phyloP scores from a whole-genome alignment of 2,329 filamentous ascomycete species.

The Dichotomopilus funicola region DNA sequence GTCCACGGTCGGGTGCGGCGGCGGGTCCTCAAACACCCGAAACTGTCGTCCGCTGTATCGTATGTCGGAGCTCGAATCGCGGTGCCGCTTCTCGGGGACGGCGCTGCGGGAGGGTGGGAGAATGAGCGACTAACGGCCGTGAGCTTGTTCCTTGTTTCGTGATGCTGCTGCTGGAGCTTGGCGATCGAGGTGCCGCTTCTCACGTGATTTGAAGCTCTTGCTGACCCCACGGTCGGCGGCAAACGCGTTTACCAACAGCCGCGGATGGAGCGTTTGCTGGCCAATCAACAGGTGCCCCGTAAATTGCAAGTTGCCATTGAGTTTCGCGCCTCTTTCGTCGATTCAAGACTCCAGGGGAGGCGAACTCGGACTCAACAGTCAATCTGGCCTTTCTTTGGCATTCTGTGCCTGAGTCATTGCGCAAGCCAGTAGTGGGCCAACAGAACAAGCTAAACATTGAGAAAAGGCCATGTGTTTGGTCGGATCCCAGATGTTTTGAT shows the following conservation, averaged over 20 bases:
- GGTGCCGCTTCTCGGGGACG: not conserved
- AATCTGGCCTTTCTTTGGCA: conserved; percentile 28
- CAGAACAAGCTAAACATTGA: not conserved
- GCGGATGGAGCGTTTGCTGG: not conserved
- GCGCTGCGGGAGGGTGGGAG: conserved; percentile 1
- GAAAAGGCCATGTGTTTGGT: conserved; percentile 8
- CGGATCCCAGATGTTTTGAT: not conserved
- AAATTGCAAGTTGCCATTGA: conserved; percentile 13
- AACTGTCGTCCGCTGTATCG: not conserved
- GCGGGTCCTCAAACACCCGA: not conserved
- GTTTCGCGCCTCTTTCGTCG: not conserved
- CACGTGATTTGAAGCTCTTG: conserved; percentile 15
- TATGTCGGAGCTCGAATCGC: not conserved
- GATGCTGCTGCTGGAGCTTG: conserved; percentile 14
- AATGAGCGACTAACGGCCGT: conserved; percentile 19
- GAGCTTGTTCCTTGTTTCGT: not conserved
- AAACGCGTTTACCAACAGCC: not conserved
- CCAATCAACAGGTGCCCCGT: conserved; percentile 23
- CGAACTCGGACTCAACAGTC: conserved; percentile 11
- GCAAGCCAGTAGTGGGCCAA: not conserved
- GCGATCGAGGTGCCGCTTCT: not conserved
- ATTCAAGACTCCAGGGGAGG: not conserved
- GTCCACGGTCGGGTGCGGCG: conserved; percentile 3
- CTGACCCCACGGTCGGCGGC: not conserved
- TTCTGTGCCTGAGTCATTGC: conserved; percentile 24